Percentiles rank a stretch among this genome's conserved stretches.
These are phyloP conservation scores for Plasmodium cynomolgi DNA, from an alignment of 169 alveolate genomes.

Conservation along the genomic window DNA sequence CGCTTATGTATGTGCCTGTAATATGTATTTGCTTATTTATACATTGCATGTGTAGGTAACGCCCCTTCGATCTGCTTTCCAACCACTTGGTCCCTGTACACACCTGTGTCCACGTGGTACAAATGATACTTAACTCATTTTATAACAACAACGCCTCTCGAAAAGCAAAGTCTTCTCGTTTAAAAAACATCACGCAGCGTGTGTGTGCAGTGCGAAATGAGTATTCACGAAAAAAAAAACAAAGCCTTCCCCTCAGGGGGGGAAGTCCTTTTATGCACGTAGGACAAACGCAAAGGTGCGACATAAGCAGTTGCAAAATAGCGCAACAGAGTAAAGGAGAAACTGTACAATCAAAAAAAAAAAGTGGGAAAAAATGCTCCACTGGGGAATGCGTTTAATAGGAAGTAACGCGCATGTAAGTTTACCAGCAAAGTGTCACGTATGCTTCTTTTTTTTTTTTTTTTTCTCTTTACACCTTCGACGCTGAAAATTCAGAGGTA, in stretches of 20 bases:
- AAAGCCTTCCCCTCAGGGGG: background rate
- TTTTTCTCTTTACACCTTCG: background rate
- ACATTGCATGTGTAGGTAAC: background rate
- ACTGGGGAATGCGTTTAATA: background rate
- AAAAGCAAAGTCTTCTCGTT: background rate
- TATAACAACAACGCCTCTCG: background rate
- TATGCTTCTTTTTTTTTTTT: background rate
- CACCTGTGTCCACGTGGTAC: background rate
- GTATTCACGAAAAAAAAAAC: background rate
- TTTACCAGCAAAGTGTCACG: background rate
- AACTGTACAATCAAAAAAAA: background rate
- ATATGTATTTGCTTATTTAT: background rate
- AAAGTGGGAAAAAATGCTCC: background rate
- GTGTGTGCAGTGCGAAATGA: background rate
- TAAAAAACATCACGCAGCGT: background rate
- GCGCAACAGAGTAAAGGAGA: background rate
- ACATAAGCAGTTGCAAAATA: conserved; percentile 3
- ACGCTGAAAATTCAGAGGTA: conserved; percentile 3
- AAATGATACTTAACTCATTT: background rate
- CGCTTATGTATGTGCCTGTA: background rate
- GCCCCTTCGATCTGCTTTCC: background rate
- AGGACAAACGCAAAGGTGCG: background rate
- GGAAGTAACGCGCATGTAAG: background rate
- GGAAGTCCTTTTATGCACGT: background rate
- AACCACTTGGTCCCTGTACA: background rate